A percentile compares a stretch with the other conserved stretches of the same genome.
These are phyloP conservation scores for Yamadazyma songkhlaensis DNA, from an alignment of 1,139 yeast genomes.

Conservation along the genomic window DNA sequence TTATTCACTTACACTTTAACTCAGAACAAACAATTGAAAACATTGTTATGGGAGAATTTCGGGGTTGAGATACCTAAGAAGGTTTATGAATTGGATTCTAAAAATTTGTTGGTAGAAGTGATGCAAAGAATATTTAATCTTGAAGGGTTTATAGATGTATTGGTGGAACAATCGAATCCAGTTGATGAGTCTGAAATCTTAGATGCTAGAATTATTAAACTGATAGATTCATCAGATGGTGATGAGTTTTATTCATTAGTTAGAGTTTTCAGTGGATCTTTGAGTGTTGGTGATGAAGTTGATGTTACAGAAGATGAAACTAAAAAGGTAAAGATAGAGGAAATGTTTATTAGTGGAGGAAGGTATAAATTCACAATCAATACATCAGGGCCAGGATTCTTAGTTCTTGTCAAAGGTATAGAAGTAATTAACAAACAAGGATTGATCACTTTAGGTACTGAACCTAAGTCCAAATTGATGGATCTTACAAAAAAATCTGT, in stretches of 20 bases:
- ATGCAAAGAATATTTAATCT: slow-evolving; percentile 54
- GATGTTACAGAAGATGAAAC: slow-evolving; percentile 59
- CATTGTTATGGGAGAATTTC: slow-evolving; percentile 46
- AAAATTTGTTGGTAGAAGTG: slow-evolving; percentile 53
- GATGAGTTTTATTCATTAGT: slow-evolving; percentile 52
- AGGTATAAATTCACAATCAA: slow-evolving; percentile 61
- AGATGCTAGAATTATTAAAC: slow-evolving; percentile 60
- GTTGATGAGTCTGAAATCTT: slow-evolving; percentile 4
- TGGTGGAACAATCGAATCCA: slow-evolving; percentile 43
- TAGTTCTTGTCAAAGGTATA: slow-evolving; percentile 67
- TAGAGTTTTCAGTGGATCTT: slow-evolving; percentile 58
- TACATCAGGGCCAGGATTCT: slow-evolving; percentile 58
- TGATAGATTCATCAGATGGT: slow-evolving; percentile 53
- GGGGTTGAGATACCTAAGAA: slow-evolving; percentile 39
- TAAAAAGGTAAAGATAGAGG: slow-evolving; percentile 40
- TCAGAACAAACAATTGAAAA: slow-evolving; percentile 38
- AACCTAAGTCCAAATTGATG: not conserved
- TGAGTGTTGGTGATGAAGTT: slow-evolving; percentile 48
- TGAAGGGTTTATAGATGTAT: slow-evolving; percentile 52
- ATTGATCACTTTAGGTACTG: not conserved
- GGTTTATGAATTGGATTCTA: slow-evolving; percentile 51
- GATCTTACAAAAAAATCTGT: slow-evolving; percentile 42
- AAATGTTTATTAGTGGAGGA: slow-evolving; percentile 65
- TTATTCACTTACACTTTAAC: slow-evolving; percentile 62
- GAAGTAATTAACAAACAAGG: slow-evolving; percentile 33